Conservation (phyloP, 768 basidiomycete species). For the Suillus bovinus region DNA sequence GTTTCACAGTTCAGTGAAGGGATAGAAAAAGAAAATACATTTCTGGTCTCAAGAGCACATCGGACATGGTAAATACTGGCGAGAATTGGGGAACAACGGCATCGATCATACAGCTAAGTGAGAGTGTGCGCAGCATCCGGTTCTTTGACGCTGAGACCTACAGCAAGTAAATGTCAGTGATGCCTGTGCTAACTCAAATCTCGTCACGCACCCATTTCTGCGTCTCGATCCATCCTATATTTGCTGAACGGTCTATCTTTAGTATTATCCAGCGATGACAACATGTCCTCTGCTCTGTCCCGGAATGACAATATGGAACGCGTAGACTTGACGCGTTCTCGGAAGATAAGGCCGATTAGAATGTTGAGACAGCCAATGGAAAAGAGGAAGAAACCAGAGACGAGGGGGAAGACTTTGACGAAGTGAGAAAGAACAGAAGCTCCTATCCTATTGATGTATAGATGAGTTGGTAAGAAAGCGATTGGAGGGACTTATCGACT, state of each 20-base stretch:
- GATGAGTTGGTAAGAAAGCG: neutral
- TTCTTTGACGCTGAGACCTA: slow-evolving; percentile 57
- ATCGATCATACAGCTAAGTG: slow-evolving; percentile 24
- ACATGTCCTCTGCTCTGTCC: slow-evolving; percentile 52
- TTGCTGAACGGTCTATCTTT: slow-evolving; percentile 55
- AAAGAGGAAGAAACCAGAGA: slow-evolving; percentile 85
- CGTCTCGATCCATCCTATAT: slow-evolving; percentile 79
- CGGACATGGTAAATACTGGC: neutral
- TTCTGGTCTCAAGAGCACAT: neutral
- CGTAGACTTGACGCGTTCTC: slow-evolving; percentile 60
- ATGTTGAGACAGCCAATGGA: slow-evolving; percentile 83
- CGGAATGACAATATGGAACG: slow-evolving; percentile 72
- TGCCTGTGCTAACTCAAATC: slow-evolving; percentile 12
- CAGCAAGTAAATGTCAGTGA: neutral
- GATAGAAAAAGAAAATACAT: neutral
- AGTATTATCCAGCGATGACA: slow-evolving; percentile 42
- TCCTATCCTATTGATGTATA: slow-evolving; percentile 46
- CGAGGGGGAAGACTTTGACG: slow-evolving; percentile 83
- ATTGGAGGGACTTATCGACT: slow-evolving; percentile 26
- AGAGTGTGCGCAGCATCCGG: slow-evolving; percentile 56
- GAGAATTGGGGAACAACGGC: too few species aligned
- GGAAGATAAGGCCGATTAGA: slow-evolving; percentile 78
- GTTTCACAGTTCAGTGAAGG: neutral
- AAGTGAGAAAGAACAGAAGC: slow-evolving; percentile 74
- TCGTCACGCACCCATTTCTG: slow-evolving; percentile 51